phyloP scores from a whole-genome alignment of 768 basidiomycete species.

The Kondoa subrosea region DNA sequence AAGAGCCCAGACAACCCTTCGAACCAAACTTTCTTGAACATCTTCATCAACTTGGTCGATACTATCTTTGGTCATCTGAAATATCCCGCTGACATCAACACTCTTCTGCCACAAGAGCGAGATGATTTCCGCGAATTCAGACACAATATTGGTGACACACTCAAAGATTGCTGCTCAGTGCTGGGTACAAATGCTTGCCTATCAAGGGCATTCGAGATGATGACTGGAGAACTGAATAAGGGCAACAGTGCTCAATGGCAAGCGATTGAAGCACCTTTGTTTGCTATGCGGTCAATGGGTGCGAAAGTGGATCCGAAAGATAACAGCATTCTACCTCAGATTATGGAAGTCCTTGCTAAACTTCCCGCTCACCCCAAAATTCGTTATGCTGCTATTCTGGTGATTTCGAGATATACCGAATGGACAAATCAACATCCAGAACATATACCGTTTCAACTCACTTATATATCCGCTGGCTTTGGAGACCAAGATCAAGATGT shows the following conservation, averaged over 20 bases:
- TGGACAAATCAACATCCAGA: slow-evolving; percentile 83
- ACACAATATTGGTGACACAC: slow-evolving; percentile 95
- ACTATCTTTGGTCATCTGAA: slow-evolving; percentile 80
- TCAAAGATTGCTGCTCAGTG: slow-evolving; percentile 95
- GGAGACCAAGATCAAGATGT: slow-evolving; percentile 48
- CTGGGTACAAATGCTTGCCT: slow-evolving; percentile 74
- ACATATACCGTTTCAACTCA: slow-evolving; percentile 67
- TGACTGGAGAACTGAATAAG: slow-evolving; percentile 54
- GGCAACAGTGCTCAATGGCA: slow-evolving; percentile 57
- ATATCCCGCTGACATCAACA: slow-evolving; percentile 57
- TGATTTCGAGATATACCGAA: slow-evolving; percentile 87
- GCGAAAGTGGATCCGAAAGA: slow-evolving; percentile 74
- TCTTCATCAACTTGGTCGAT: slow-evolving; percentile 65
- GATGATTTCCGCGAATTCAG: slow-evolving; percentile 89
- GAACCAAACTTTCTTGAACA: slow-evolving; percentile 53
- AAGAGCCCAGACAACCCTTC: slow-evolving; percentile 43
- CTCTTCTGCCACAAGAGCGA: slow-evolving; percentile 59
- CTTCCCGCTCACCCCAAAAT: slow-evolving; percentile 79
- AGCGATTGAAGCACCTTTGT: slow-evolving; percentile 89
- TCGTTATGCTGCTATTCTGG: slow-evolving; percentile 84
- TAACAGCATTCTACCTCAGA: slow-evolving; percentile 73
- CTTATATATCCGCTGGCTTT: slow-evolving; percentile 84
- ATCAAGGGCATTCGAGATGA: slow-evolving; percentile 58
- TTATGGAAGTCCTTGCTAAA: slow-evolving; percentile 81
- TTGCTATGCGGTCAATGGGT: slow-evolving; percentile 96